Conservation (phyloP, 2,329 filamentous ascomycete species). For the Tolypocladium nubicola region DNA sequence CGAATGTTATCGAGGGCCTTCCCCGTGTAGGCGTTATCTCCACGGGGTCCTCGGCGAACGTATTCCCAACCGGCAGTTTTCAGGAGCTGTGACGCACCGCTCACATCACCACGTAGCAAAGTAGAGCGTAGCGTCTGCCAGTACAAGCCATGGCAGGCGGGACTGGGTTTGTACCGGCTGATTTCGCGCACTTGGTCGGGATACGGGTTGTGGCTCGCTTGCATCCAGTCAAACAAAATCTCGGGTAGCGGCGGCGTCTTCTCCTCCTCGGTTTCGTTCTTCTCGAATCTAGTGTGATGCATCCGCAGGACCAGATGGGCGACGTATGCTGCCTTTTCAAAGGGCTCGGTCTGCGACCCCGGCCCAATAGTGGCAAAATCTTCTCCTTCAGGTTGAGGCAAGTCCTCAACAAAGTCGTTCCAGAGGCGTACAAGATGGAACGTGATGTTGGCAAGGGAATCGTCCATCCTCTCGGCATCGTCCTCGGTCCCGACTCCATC, state of each 20-base stretch:
- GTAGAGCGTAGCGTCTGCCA: slow-evolving; percentile 76
- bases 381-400: slow-evolving; percentile 39
- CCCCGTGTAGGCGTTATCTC: slow-evolving; percentile 60
- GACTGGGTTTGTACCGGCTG: slow-evolving; percentile 54
- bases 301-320: slow-evolving; percentile 68
- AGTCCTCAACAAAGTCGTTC: slow-evolving; percentile 39
- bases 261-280: slow-evolving; percentile 23
- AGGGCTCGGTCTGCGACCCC: slow-evolving; percentile 47
- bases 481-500: slow-evolving; percentile 47
- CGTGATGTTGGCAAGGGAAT: slow-evolving; percentile 43
- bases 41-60: slow-evolving; percentile 57
- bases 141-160: slow-evolving; percentile 65
- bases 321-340: slow-evolving; percentile 71
- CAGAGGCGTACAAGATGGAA: slow-evolving; percentile 43
- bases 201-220: slow-evolving; percentile 63
- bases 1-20: slow-evolving; percentile 70
- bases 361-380: slow-evolving; percentile 55
- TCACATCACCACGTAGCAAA: slow-evolving; percentile 65
- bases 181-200: slow-evolving; percentile 57
- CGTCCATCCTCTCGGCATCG: slow-evolving; percentile 44
- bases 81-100: slow-evolving; percentile 56
- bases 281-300: slow-evolving; percentile 51
- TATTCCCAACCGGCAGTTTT: slow-evolving; percentile 68
- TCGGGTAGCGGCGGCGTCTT: slow-evolving; percentile 54
- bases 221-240: slow-evolving; percentile 74